Evolutionary conservation across 345 rosid genomes (phyloP).

Genomic region (Brassica napus): Da-Ae NC_063443.1:13231501-13232000

Average conservation of each 20-base stretch:
- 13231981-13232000: slow-evolving; percentile 55
- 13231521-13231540: slow-evolving; percentile 79
- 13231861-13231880: slow-evolving; percentile 33
- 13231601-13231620: slow-evolving; percentile 17
- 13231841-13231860: slow-evolving; percentile 2
- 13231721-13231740: slow-evolving; percentile 97
- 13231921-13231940: slow-evolving; percentile 79
- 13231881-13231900: slow-evolving; percentile 68
- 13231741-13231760: slow-evolving; percentile 56
- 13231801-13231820: slow-evolving; percentile 62
- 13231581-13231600: slow-evolving; percentile 31
- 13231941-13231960: slow-evolving; percentile 78
- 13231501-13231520: slow-evolving; percentile 53
- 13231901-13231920: slow-evolving; percentile 95
- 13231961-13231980: slow-evolving; percentile 50
- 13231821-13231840: background rate
- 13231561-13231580: slow-evolving; percentile 83
- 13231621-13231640: slow-evolving; percentile 17
- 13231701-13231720: slow-evolving; percentile 62
- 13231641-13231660: background rate
- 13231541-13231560: slow-evolving; percentile 97
- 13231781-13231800: slow-evolving; percentile 69
- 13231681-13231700: background rate
- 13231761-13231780: slow-evolving; percentile 57
- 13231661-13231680: slow-evolving; percentile 36